Evolutionary conservation across 495 filamentous ascomycete species (phyloP).

Genomic region (Saxophila tyrrhenica): DNA sequence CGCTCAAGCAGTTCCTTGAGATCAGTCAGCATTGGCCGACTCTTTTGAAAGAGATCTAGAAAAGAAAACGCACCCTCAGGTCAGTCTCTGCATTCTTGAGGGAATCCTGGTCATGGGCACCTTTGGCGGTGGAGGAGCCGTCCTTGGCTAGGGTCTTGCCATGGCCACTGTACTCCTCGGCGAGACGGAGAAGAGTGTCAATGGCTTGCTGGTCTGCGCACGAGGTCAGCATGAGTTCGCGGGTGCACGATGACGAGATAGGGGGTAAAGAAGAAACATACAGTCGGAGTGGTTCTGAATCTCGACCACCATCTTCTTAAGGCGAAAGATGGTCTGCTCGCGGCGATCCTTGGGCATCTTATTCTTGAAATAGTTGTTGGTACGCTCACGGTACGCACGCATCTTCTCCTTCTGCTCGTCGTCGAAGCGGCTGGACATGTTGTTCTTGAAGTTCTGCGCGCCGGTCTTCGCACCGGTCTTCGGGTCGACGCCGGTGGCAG

Average conservation of each 20-base stretch:
- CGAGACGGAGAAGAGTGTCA: slow-evolving; percentile 68
- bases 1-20: slow-evolving; percentile 75
- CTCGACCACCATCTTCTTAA: slow-evolving; percentile 98
- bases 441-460: slow-evolving; percentile 38
- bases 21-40: slow-evolving; percentile 37
- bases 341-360: slow-evolving; percentile 92
- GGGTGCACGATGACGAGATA: neutral
- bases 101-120: slow-evolving; percentile 47
- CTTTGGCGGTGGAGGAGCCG: slow-evolving; percentile 54
- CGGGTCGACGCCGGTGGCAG: slow-evolving; percentile 43
- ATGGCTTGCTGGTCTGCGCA: slow-evolving; percentile 66
- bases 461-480: slow-evolving; percentile 39
- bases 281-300: slow-evolving; percentile 88
- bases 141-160: slow-evolving; percentile 52
- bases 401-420: slow-evolving; percentile 53
- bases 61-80: slow-evolving; percentile 50
- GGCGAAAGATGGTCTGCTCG: slow-evolving; percentile 79
- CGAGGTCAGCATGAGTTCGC: slow-evolving; percentile 6
- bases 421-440: slow-evolving; percentile 41
- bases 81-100: slow-evolving; percentile 65
- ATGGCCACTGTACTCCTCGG: slow-evolving; percentile 77
- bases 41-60: slow-evolving; percentile 25
- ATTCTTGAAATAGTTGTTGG: slow-evolving; percentile 54
- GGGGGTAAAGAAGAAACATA: no score
- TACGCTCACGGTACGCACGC: slow-evolving; percentile 44